Conservation (phyloP, 306 rosid species). For the Cucurbita argyrosperma region DNA sequence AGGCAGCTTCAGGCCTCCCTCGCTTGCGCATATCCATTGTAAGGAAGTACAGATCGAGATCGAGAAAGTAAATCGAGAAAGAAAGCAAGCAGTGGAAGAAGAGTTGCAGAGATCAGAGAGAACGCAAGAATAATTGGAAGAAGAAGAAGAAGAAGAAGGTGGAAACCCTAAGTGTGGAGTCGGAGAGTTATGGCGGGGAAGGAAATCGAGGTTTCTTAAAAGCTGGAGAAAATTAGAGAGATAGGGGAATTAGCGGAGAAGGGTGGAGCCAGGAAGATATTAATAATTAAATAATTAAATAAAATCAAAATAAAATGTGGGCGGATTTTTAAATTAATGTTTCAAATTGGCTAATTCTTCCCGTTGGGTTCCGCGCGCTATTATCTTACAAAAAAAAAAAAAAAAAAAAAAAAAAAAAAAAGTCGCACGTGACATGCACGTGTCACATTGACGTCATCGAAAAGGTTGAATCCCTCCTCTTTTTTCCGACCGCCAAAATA, state of each 20-base stretch:
- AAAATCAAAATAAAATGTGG: background rate
- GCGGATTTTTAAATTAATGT: background rate
- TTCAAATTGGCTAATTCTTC: background rate
- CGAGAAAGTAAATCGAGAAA: constrained; percentile 11
- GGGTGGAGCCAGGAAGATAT: background rate
- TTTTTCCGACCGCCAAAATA: too few relatives aligned
- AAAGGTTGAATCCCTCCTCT: too few relatives aligned
- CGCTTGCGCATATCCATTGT: constrained; percentile 53
- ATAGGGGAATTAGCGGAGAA: constrained; percentile 6
- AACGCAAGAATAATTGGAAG: background rate
- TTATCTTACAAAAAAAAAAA: background rate
- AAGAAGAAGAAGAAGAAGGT: background rate
- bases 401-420: too few relatives aligned
- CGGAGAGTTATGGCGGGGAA: constrained; percentile 16
- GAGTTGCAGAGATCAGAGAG: background rate
- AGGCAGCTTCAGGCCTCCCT: constrained; percentile 37
- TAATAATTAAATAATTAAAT: background rate
- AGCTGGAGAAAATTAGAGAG: background rate
- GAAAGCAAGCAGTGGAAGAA: background rate
- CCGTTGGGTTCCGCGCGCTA: background rate
- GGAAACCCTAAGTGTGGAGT: constrained; percentile 29
- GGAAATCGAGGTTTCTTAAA: background rate
- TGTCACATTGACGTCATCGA: too few relatives aligned
- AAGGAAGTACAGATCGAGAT: constrained; percentile 27
- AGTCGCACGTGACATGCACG: too few relatives aligned